A percentile compares a stretch with the other conserved stretches of the same genome.
Evolutionary conservation across 78 protist genomes (phyloP).

Genomic region (Protostelium mycophagum): DNA sequence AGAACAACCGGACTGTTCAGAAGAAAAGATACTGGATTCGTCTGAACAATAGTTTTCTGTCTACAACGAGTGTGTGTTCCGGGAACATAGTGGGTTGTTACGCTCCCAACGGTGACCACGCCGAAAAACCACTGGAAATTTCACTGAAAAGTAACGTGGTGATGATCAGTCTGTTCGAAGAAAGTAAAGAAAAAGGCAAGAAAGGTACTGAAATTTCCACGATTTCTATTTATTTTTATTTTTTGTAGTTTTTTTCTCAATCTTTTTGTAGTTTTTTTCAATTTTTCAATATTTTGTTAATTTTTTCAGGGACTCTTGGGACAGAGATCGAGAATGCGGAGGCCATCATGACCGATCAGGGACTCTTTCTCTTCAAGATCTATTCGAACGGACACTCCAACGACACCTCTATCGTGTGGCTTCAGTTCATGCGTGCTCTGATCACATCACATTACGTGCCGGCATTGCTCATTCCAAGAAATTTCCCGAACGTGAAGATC

Average conservation of each 20-base stretch:
- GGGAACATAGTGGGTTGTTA: constrained; percentile 17
- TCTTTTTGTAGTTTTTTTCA: too few species aligned
- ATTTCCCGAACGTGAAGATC: background rate
- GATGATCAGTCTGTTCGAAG: constrained; percentile 5
- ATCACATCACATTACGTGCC: constrained; percentile 4
- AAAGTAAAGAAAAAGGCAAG: background rate
- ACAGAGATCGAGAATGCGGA: constrained; percentile 3
- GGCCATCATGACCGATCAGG: background rate
- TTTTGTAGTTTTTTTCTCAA: too few species aligned
- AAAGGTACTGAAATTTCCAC: background rate
- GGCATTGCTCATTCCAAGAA: background rate
- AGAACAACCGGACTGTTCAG: background rate
- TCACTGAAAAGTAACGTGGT: background rate
- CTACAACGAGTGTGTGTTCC: background rate
- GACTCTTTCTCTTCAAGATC: background rate
- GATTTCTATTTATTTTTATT: background rate
- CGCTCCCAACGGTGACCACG: constrained; percentile 22
- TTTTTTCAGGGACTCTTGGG: background rate
- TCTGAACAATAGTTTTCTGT: background rate
- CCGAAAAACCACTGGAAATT: constrained; percentile 15
- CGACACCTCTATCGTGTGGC: constrained; percentile 16
- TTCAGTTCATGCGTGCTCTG: constrained; percentile 5
- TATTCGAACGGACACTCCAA: constrained; percentile 6
- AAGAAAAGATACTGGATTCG: background rate
- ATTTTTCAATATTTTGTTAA: background rate